phyloP scores from a whole-genome alignment of 83 land plant genomes.

The Isoetes engelmannii region DNA sequence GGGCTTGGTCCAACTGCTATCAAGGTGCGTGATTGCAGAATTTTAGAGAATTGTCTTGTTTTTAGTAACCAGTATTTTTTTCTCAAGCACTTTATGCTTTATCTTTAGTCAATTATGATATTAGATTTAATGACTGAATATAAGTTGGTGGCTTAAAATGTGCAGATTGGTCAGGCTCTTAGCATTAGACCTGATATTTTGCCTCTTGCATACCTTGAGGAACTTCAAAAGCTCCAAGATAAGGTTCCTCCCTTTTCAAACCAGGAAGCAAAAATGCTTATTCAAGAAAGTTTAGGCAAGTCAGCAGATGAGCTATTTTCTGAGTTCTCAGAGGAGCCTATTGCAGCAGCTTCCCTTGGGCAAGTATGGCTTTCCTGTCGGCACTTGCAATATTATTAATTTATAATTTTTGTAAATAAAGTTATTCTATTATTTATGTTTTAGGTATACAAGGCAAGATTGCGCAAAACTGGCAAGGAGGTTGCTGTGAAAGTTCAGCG shows the following conservation, averaged over 20 bases:
- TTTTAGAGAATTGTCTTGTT: neutral
- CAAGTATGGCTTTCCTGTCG: constrained; percentile 18
- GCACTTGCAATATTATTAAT: neutral
- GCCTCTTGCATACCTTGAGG: constrained; percentile 37
- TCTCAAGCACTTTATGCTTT: neutral
- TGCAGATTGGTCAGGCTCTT: constrained; percentile 47
- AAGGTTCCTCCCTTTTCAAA: constrained; percentile 27
- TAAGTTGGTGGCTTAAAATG: neutral
- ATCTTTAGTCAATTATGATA: neutral
- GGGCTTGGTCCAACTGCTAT: constrained; percentile 40
- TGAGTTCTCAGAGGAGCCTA: constrained; percentile 27
- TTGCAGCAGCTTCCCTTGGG: constrained; percentile 37
- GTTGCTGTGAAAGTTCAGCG: constrained; percentile 52
- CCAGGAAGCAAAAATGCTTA: constrained; percentile 19
- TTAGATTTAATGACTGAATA: neutral
- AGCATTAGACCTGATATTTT: constrained; percentile 49
- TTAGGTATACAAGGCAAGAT: constrained; percentile 41
- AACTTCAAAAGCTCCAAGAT: constrained; percentile 41
- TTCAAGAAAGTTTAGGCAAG: constrained; percentile 21
- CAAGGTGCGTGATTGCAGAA: constrained; percentile 22
- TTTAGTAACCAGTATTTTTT: neutral
- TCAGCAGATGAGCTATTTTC: constrained; percentile 24
- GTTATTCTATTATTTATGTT: neutral
- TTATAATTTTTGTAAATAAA: neutral
- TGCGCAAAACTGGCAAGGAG: constrained; percentile 27